Conservation (phyloP, 1,284 basidiomycete species). For the Waitea zeae region DNA sequence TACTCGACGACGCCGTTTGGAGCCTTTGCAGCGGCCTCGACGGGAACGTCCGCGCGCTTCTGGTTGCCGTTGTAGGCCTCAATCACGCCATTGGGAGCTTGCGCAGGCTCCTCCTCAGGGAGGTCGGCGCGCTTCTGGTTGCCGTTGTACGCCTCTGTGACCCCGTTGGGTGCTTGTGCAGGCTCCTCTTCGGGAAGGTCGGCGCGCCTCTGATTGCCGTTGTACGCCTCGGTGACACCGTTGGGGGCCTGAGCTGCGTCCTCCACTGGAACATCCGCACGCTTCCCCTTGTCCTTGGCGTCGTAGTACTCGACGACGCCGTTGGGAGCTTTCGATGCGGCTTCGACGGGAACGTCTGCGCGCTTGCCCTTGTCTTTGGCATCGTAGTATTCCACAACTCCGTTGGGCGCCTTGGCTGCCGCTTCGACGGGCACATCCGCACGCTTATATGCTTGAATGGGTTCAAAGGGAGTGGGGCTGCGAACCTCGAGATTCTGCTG, state of each 20-base stretch:
- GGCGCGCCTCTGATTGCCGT: constrained; percentile 9
- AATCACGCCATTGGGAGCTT: constrained; percentile 11
- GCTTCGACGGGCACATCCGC: constrained; percentile 9
- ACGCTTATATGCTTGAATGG: constrained; percentile 29
- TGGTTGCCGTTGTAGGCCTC: constrained; percentile 9
- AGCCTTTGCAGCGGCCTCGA: constrained; percentile 10
- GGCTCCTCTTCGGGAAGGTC: constrained; percentile 17
- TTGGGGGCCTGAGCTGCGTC: constrained; percentile 10
- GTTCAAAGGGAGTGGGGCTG: constrained; percentile 21
- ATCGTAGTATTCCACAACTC: constrained; percentile 3
- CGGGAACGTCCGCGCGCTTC: constrained; percentile 10
- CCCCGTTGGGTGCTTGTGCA: constrained; percentile 13
- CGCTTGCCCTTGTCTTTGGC: too few species aligned
- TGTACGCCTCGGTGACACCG: constrained; percentile 11
- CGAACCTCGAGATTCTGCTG: constrained; percentile 13
- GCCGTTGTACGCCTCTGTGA: constrained; percentile 14
- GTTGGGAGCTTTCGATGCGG: background rate
- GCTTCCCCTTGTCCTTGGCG: constrained; percentile 11
- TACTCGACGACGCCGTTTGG: constrained; percentile 10
- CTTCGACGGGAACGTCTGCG: constrained; percentile 5
- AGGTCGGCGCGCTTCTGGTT: constrained; percentile 17
- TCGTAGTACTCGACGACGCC: constrained; percentile 8
- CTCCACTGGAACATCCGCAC: constrained; percentile 9
- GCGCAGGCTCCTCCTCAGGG: constrained; percentile 15
- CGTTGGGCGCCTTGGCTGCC: constrained; percentile 10